Conservation (phyloP, 2,329 filamentous ascomycete species). For the Epichloe glyceriae region DNA sequence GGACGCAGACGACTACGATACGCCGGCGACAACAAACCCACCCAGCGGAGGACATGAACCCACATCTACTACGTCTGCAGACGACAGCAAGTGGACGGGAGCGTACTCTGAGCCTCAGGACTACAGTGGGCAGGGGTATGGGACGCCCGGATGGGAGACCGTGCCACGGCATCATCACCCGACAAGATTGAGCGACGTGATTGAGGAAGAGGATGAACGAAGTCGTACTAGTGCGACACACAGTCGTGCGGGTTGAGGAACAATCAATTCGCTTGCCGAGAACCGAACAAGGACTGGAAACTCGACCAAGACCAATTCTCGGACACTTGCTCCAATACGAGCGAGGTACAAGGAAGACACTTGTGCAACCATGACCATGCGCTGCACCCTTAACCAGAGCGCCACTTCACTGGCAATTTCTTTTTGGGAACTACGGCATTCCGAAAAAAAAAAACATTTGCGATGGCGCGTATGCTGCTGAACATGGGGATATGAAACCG, state of each 20-base stretch:
- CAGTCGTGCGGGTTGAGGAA: conserved; percentile 27
- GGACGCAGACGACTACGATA: conserved; percentile 45
- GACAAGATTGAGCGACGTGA: conserved; percentile 75
- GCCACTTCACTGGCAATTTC: no score
- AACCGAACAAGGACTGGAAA: no score
- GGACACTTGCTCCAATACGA: no score
- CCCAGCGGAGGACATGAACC: conserved; percentile 22
- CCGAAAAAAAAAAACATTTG: no score
- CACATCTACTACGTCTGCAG: conserved; percentile 15
- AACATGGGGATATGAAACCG: no score
- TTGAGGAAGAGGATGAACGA: conserved; percentile 73
- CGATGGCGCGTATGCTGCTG: no score
- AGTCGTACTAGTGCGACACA: conserved; percentile 62
- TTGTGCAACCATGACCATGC: no score
- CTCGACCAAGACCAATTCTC: no score
- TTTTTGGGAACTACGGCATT: no score
- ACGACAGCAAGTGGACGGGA: conserved; percentile 27
- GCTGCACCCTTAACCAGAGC: no score
- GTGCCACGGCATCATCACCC: conserved; percentile 74
- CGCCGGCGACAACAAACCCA: conserved; percentile 31
- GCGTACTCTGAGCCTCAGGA: conserved; percentile 36
- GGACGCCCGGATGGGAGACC: conserved; percentile 60
- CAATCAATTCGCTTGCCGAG: no score
- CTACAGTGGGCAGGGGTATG: conserved; percentile 55
- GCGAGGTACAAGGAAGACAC: no score